Evolutionary conservation across 2,329 filamentous ascomycete species (phyloP), one percentile per base, ranked within the genome.

Genomic region (Claviceps sp.): DNA sequence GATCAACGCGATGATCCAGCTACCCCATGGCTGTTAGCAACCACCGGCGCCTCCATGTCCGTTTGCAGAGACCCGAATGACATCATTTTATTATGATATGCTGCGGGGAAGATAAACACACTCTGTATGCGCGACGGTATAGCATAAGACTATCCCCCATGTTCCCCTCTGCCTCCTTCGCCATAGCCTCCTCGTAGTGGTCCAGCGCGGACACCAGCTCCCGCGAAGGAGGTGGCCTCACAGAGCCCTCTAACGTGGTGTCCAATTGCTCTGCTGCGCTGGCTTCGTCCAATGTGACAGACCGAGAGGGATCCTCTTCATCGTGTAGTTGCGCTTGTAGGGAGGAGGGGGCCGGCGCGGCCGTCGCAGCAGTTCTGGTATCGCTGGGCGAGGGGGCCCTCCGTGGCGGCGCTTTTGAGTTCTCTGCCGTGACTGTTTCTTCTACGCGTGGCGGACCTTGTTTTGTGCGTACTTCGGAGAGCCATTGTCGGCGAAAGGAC

Each of bases 121-220:
- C 88, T 64, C 85, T 82, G 66, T 95, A 97, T 1, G 93, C 93
- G 66, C 85, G 89, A 46, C 93, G 81, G 66, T 98, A 98, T 49
- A 94, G 77, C 57, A 79, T 81, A 51, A 98, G 66, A 63, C 91
- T 97, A 56, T 97, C 91, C 5, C 90, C 89, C 49, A 97, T 74
- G 56, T 81, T 93, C 0, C 93, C 93, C 60, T 86, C 80, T 0
- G 77, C 79, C 68, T 98, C 93, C 66, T 83, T 89, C 68, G 94
- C 86, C 52, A 95, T 90, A 3, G 91, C 93, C 63, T 80, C 81
- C 65, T 97, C 93, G 61, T 93, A 97, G 66, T 95, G 87, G 60
- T 97, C 93, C 16, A 98, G 69, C 0, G 93, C 93, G 11, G 90
- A 86, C 22, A 74, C 72, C 4, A 86, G 86, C 58, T 85, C 67